phyloP scores from a whole-genome alignment of 352 stramenopile species.

The Phytophthora cactorum region DNA sequence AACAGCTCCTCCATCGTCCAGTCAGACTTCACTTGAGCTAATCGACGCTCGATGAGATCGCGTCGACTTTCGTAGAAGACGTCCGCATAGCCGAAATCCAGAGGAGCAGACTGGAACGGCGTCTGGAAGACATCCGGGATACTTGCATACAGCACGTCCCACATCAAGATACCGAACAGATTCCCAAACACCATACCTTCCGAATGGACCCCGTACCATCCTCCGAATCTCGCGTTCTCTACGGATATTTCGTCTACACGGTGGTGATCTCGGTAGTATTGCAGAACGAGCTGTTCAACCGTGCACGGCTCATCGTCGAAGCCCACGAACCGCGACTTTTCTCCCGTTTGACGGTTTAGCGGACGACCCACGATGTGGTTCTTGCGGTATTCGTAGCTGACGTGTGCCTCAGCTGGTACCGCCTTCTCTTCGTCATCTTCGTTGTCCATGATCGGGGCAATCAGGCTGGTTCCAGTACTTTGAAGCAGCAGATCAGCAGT shows the following conservation, averaged over 20 bases:
- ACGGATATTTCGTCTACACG: conserved; percentile 6
- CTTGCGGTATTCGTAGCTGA: conserved; percentile 46
- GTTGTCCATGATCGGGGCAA: conserved; percentile 2
- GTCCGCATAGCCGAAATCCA: conserved; percentile 76
- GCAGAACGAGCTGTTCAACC: conserved; percentile 86
- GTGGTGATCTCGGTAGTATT: conserved; percentile 64
- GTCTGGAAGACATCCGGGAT: conserved; percentile 89
- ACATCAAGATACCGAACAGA: conserved; percentile 90
- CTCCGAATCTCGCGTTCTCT: conserved; percentile 27
- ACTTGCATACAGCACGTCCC: conserved; percentile 84
- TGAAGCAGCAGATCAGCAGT: conserved; percentile 23
- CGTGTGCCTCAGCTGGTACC: not conserved
- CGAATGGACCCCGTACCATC: conserved; percentile 89
- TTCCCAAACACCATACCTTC: conserved; percentile 76
- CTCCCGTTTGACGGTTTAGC: conserved; percentile 73
- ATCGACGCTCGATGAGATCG: conserved; percentile 50
- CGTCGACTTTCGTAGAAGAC: conserved; percentile 54
- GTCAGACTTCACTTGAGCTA: conserved; percentile 46
- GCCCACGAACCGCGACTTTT: conserved; percentile 88
- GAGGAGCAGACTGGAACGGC: conserved; percentile 71
- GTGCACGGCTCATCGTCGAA: conserved; percentile 87
- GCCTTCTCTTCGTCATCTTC: conserved; percentile 23
- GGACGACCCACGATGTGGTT: conserved; percentile 71
- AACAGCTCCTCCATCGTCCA: conserved; percentile 62
- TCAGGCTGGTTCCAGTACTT: conserved; percentile 24